Evolutionary conservation across 140 eudicot genomes (phyloP).

Genomic region (Flaveria floridana): DNA sequence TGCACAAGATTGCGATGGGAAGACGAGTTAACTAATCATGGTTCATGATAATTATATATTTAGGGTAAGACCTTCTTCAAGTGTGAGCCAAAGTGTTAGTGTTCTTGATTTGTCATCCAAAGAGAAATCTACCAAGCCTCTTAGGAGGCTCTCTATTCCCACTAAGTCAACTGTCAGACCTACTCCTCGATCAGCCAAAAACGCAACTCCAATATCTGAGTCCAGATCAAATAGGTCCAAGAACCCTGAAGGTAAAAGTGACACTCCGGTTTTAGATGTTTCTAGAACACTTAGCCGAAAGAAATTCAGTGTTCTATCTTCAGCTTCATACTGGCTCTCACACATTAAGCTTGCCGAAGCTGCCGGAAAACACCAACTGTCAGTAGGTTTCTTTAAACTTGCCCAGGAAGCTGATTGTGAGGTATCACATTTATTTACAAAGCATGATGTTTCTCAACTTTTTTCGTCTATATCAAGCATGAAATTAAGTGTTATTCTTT

Average conservation of each 20-base stretch:
- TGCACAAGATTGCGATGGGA: not conserved
- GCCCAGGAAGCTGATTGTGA: constrained; percentile 82
- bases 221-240: constrained; percentile 49
- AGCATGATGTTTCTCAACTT: not conserved
- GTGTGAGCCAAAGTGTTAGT: constrained; percentile 68
- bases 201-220: constrained; percentile 74
- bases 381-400: constrained; percentile 89
- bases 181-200: constrained; percentile 45
- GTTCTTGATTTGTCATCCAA: constrained; percentile 66
- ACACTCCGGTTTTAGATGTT: constrained; percentile 61
- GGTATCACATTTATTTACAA: constrained; percentile 41
- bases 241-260: constrained; percentile 36
- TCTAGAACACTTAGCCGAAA: constrained; percentile 47
- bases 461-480: not conserved
- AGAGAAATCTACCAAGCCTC: constrained; percentile 78
- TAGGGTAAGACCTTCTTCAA: constrained; percentile 60
- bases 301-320: constrained; percentile 60
- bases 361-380: constrained; percentile 67
- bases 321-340: constrained; percentile 80
- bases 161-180: constrained; percentile 57
- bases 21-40: not conserved
- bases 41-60: constrained; percentile 3
- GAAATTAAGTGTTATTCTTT: too few species aligned
- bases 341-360: constrained; percentile 85
- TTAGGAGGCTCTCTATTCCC: constrained; percentile 79